Percentiles rank a stretch among this genome's conserved stretches.
Conservation (phyloP, 495 filamentous ascomycete species). For the Letharia lupina region DNA sequence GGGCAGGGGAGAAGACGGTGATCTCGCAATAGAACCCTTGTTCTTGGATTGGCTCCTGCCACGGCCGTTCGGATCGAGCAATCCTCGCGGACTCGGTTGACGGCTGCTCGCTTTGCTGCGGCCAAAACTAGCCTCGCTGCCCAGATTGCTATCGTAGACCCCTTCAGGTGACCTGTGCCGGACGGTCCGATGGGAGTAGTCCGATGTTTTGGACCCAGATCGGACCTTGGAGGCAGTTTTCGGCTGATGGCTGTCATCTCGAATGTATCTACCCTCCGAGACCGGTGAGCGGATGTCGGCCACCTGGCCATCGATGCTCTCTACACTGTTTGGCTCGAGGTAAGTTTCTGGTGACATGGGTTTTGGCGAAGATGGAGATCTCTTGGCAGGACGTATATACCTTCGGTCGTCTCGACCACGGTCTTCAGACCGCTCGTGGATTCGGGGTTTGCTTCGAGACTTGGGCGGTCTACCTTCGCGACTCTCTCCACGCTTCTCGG, state of each 20-base stretch:
- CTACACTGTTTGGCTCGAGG: slow-evolving; percentile 41
- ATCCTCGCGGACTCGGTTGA: slow-evolving; percentile 41
- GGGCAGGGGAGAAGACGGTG: slow-evolving; percentile 74
- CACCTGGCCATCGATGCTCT: slow-evolving; percentile 31
- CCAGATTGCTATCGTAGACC: slow-evolving; percentile 13
- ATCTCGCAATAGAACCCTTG: slow-evolving; percentile 53
- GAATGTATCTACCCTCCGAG: slow-evolving; percentile 17
- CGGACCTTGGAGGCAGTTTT: slow-evolving; percentile 22
- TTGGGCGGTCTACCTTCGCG: slow-evolving; percentile 49
- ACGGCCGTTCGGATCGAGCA: slow-evolving; percentile 34
- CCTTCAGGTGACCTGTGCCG: slow-evolving; percentile 25
- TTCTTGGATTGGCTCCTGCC: slow-evolving; percentile 44
- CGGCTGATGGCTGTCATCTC: slow-evolving; percentile 11
- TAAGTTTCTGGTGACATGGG: slow-evolving; percentile 87
- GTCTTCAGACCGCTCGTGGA: slow-evolving; percentile 56
- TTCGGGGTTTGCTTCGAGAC: slow-evolving; percentile 37
- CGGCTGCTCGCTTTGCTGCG: slow-evolving; percentile 37
- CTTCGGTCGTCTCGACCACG: slow-evolving; percentile 56
- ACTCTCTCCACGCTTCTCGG: slow-evolving; percentile 45
- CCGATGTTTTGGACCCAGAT: slow-evolving; percentile 27
- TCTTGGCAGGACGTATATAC: slow-evolving; percentile 72
- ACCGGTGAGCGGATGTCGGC: slow-evolving; percentile 13
- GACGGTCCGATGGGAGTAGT: slow-evolving; percentile 23
- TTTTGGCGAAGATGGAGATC: slow-evolving; percentile 81
- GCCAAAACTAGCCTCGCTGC: slow-evolving; percentile 19